Evolutionary conservation across 2,329 filamentous ascomycete species (phyloP).

Genomic region (Amylocarpus encephaloides): DNA sequence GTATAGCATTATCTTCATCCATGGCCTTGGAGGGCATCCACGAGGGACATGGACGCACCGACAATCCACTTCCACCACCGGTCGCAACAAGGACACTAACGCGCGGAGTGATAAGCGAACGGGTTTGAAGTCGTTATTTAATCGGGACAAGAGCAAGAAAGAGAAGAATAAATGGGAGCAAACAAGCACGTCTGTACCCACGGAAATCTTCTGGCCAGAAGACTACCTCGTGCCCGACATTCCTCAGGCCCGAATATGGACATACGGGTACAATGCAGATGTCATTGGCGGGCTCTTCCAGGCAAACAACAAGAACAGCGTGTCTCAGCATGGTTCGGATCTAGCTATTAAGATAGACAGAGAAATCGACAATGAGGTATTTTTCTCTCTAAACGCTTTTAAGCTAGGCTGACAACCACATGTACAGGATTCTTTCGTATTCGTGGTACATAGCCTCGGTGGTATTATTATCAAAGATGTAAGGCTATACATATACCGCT

Average conservation of each 20-base stretch:
- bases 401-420: background rate
- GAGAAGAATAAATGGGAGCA: background rate
- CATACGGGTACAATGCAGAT: constrained; percentile 32
- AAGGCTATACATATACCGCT: too few relatives aligned
- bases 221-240: constrained; percentile 26
- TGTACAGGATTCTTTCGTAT: background rate
- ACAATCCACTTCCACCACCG: background rate
- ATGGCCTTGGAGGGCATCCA: constrained; percentile 25
- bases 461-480: background rate
- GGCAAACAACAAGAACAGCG: background rate
- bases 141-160: background rate
- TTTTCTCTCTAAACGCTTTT: background rate
- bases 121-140: too few relatives aligned
- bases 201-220: constrained; percentile 22
- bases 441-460: background rate
- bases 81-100: background rate
- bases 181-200: background rate
- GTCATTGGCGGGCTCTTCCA: constrained; percentile 1
- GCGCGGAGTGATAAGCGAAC: too few relatives aligned
- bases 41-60: constrained; percentile 23
- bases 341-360: background rate
- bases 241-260: constrained; percentile 32
- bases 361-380: background rate
- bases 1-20: constrained; percentile 8
- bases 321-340: too few relatives aligned